Evolutionary conservation across 2,329 filamentous ascomycete species (phyloP), one percentile per base, ranked within the genome.

Genomic region (Talaromyces sp.): DNA sequence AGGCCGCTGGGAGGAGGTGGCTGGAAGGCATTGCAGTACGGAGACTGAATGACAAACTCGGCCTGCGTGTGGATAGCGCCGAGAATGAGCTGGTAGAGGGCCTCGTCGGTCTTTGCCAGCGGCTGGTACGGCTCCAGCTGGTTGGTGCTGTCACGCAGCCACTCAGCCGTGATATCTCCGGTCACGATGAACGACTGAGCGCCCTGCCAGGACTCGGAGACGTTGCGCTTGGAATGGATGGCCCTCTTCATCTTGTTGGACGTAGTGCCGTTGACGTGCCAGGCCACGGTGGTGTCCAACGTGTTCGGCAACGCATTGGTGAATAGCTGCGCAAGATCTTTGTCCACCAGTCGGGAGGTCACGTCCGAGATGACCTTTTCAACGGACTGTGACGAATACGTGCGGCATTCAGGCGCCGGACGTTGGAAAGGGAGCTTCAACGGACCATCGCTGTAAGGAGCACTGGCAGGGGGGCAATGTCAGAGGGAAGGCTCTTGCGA

Each of bases 11-110:
- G 90, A 2, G 90, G 88, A 0, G 95, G 95, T 4, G 95, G 93
- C 73, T 99, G 95, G 75, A 98, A 99, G 19, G 95, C 95, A 74
- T 99, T 98, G 82, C 95, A 99, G 78, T 98, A 99, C 0, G 95
- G 95, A 1, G 90, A 92, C 69, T 91, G 86, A 64, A 98, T 96
- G 49, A 99, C 90, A 70, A 92, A 98, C 74, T 98, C 93, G 17
- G 90, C 84, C 76, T 99, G 95, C 0, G 95, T 98, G 73, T 96
- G 96, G 77, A 98, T 96, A 49, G 93, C 93, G 24, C 95, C 95
- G 1, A 96, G 80, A 27, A 99, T 91, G 58, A 99, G 80, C 64
- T 84, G 88, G 71, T 88, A 86, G 56, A 99, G 87, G 49, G 83
- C 84, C 43, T 86, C 84, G 70, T 98, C 93, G 64, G 91, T 90